Evolutionary conservation across 805 yeast genomes (phyloP).

Genomic region (Starmerella vaccinii): DNA sequence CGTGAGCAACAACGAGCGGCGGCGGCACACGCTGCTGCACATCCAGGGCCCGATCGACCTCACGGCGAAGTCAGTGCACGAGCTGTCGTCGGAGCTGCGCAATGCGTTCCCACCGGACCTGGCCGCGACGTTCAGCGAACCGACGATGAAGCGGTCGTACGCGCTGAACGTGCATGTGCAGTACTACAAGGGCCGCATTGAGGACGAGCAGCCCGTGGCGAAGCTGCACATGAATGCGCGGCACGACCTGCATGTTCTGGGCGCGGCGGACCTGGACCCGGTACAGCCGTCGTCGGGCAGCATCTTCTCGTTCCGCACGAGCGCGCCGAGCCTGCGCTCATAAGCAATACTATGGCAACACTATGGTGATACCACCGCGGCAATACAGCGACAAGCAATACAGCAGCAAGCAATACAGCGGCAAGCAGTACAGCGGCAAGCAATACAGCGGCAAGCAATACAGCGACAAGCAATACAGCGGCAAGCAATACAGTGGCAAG

Average conservation of each 20-base stretch:
- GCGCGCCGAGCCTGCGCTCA: neutral
- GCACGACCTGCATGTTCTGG: conserved; percentile 3
- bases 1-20: conserved; percentile 5
- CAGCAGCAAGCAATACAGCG: too few species aligned
- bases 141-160: conserved; percentile 13
- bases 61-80: conserved; percentile 2
- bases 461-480: too few species aligned
- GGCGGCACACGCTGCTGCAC: conserved; percentile 9
- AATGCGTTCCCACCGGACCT: conserved; percentile 11
- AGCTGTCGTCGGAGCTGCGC: conserved; percentile 3
- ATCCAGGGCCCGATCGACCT: conserved; percentile 4
- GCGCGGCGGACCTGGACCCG: neutral
- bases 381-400: too few species aligned
- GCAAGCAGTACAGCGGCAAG: too few species aligned
- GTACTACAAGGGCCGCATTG: conserved; percentile 9
- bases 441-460: too few species aligned
- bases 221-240: conserved; percentile 11
- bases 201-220: neutral
- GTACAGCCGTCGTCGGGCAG: conserved; percentile 6
- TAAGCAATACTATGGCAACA: neutral
- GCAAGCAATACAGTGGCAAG: too few species aligned
- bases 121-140: conserved; percentile 10
- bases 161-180: conserved; percentile 8
- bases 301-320: neutral
- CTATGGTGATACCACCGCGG: too few species aligned